These are phyloP conservation scores for Thielaviopsis musarum DNA, from an alignment of 2,329 filamentous ascomycete species.

Conservation along the genomic window DNA sequence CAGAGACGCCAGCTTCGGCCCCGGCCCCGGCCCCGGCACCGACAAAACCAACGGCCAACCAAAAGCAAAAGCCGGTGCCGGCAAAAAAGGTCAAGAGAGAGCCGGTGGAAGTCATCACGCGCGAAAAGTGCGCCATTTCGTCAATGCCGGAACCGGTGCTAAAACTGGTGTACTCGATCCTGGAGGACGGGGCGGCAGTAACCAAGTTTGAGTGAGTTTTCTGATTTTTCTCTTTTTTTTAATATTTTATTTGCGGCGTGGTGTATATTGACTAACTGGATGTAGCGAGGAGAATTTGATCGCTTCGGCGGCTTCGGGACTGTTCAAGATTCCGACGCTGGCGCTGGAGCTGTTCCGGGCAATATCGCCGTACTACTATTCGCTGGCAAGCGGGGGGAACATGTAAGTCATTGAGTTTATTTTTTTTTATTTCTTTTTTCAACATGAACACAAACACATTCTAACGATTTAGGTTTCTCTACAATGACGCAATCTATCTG, in stretches of 20 bases:
- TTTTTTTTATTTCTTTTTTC: background rate
- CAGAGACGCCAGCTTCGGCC: constrained; percentile 16
- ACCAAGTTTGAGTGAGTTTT: constrained; percentile 30
- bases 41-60: constrained; percentile 11
- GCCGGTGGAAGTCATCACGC: constrained; percentile 55
- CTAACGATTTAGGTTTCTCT: constrained; percentile 34
- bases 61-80: constrained; percentile 13
- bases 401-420: constrained; percentile 32
- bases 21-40: constrained; percentile 13
- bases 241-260: no score
- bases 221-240: background rate
- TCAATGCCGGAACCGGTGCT: constrained; percentile 69
- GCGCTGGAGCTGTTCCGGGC: constrained; percentile 66
- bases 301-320: constrained; percentile 46
- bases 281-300: constrained; percentile 35
- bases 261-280: constrained; percentile 13
- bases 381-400: constrained; percentile 41
- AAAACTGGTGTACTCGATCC: constrained; percentile 41
- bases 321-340: constrained; percentile 57
- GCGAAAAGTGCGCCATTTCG: constrained; percentile 77
- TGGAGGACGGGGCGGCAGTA: constrained; percentile 45
- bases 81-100: constrained; percentile 15
- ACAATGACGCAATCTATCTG: constrained; percentile 50
- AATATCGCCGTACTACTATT: constrained; percentile 58
- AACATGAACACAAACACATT: background rate